These are phyloP conservation scores for Coemansia sp. DNA, from an alignment of 192 early-diverging fungal genomes.

Conservation along the genomic window DNA sequence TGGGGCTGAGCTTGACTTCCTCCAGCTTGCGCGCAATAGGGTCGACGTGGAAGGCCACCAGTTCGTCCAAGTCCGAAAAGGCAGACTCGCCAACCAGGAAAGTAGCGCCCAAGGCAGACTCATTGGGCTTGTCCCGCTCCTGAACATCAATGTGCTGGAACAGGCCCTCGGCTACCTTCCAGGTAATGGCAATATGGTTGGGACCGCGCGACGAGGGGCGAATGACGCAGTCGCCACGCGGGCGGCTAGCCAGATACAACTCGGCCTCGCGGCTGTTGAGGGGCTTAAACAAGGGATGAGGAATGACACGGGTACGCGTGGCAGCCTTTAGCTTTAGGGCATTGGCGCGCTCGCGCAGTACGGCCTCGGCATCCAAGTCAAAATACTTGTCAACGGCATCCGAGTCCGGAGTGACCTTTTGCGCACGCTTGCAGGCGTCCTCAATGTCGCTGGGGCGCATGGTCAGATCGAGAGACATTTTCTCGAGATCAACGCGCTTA, in stretches of 20 bases:
- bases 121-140: conserved; percentile 59
- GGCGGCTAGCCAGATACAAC: conserved; percentile 61
- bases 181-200: conserved; percentile 87
- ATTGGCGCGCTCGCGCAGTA: conserved; percentile 37
- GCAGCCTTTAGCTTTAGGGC: conserved; percentile 25
- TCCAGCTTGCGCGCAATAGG: conserved; percentile 69
- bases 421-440: conserved; percentile 35
- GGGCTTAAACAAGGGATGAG: conserved; percentile 82
- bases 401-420: conserved; percentile 26
- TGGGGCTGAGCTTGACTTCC: conserved; percentile 65
- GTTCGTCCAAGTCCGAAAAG: conserved; percentile 88
- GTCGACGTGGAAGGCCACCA: conserved; percentile 86
- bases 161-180: conserved; percentile 82
- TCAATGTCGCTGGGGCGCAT: conserved; percentile 59
- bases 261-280: conserved; percentile 69
- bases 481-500: conserved; percentile 72
- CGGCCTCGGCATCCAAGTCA: conserved; percentile 54
- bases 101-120: conserved; percentile 62
- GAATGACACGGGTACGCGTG: conserved; percentile 59
- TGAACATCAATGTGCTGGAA: conserved; percentile 79
- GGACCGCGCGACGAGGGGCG: conserved; percentile 85
- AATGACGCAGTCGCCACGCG: conserved; percentile 76
- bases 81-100: conserved; percentile 64
- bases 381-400: conserved; percentile 54
- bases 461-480: conserved; percentile 71